Base-by-base conservation (phyloP, 345 rosid genomes). In the Dipteronia dyeriana region DNA sequence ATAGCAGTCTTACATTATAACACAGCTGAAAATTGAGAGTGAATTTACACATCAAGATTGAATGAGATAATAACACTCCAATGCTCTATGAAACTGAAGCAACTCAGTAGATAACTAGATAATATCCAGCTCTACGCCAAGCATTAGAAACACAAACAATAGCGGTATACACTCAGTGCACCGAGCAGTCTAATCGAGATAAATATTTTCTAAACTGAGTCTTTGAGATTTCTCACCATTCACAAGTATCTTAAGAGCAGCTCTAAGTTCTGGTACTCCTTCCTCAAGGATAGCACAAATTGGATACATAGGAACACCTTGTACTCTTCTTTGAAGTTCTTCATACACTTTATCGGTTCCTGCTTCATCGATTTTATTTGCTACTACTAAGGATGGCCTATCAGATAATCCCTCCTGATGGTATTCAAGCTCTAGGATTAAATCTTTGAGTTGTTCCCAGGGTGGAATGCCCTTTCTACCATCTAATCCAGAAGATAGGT, bases 271-370 rank as follows among this genome's bases (percentile, higher is more conserved):
- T 9, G 88, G 75, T 5, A 96, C 86, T 49, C 98, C 99, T 75
- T 94, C 98, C 78, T 86, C 97, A 79, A 94, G 81, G 61, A 94
- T 95, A 20, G 94, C 98, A 31, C 95, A 90, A 3, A 92, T 91
- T 12, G 91, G 93, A 85, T 77, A 91, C 17, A 94, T 85, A 5
- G 83, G 86, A 76, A 91, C 88, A 45, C 84, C 97, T 76, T 79
- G 78, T 67, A 91, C 97, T 78, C 92, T 88, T 76, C 83, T 88
- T 76, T 85, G 79, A 68, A 96, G 84, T 76, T 92, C 97, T 76
- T 86, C 81, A 66, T 77, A 85, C 60, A 87, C 89, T 65, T 87
- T 80, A 12, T 92, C 93, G 0, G 97, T 87, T 9, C 96, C 97
- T 1, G 75, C 76, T 82, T 95, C 99, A 29, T 94, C 98, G 0